phyloP scores from a whole-genome alignment of 75 land plant species.

The Selaginella moellendorffii region DNA sequence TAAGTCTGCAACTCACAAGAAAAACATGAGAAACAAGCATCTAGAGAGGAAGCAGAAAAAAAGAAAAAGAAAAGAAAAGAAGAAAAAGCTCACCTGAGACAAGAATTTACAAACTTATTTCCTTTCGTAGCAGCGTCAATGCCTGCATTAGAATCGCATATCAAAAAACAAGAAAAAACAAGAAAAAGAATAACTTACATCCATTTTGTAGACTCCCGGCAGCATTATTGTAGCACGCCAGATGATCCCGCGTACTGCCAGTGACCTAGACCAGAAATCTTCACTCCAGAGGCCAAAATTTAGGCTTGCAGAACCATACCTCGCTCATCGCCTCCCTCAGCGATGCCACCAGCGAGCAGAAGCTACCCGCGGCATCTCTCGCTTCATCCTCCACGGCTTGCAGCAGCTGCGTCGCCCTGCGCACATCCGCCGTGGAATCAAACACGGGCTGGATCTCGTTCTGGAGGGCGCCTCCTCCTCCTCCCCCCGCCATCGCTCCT shows the following conservation, averaged over 20 bases:
- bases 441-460: neutral
- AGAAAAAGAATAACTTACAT: conserved; percentile 22
- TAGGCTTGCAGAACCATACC: too few species aligned
- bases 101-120: neutral
- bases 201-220: conserved; percentile 75
- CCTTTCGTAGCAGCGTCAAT: neutral
- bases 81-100: neutral
- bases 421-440: neutral
- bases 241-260: conserved; percentile 55
- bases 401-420: neutral
- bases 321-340: neutral
- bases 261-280: conserved; percentile 38
- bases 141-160: neutral
- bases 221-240: conserved; percentile 66
- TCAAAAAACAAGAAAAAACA: neutral
- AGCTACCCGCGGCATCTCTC: neutral
- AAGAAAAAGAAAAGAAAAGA: too few species aligned
- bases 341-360: neutral
- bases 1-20: neutral
- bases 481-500: neutral
- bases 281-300: neutral
- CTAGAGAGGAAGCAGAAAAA: too few species aligned
- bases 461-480: neutral
- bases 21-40: neutral
- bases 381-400: neutral